Conservation (phyloP, 2,329 filamentous ascomycete genomes). For the Emergomyces pasteurianus region DNA sequence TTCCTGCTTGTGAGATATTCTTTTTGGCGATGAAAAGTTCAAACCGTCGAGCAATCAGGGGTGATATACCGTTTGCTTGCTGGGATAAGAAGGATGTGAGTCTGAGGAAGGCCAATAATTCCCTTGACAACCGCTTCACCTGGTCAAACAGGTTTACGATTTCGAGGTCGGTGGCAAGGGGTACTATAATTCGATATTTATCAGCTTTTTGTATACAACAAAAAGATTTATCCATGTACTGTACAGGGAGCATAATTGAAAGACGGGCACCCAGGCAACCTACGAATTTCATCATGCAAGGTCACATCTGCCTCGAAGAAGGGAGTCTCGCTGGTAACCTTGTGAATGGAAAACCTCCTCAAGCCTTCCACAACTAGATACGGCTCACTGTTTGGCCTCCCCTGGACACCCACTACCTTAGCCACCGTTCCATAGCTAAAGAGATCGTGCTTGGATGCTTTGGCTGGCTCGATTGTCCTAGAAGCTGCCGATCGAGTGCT, state of each 20-base stretch:
- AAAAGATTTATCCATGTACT: background rate
- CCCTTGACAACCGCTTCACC: slow-evolving; percentile 72
- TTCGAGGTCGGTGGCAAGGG: slow-evolving; percentile 46
- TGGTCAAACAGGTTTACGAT: slow-evolving; percentile 62
- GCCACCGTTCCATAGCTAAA: slow-evolving; percentile 74
- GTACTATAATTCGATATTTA: slow-evolving; percentile 15
- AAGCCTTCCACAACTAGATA: slow-evolving; percentile 78
- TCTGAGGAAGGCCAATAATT: slow-evolving; percentile 72
- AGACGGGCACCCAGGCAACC: slow-evolving; percentile 12
- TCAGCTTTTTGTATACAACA: background rate
- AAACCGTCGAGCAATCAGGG: slow-evolving; percentile 72
- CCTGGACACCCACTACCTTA: slow-evolving; percentile 67
- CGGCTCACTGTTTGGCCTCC: slow-evolving; percentile 62
- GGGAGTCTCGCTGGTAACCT: slow-evolving; percentile 62
- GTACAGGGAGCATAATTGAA: background rate
- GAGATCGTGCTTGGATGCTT: slow-evolving; percentile 57
- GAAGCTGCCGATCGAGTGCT: slow-evolving; percentile 32
- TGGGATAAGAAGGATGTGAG: slow-evolving; percentile 75
- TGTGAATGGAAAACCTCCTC: slow-evolving; percentile 62
- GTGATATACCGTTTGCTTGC: slow-evolving; percentile 58
- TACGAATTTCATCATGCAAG: slow-evolving; percentile 58
- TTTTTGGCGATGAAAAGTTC: slow-evolving; percentile 80
- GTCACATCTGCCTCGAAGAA: slow-evolving; percentile 76
- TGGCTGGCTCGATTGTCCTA: slow-evolving; percentile 45
- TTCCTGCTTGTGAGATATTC: slow-evolving; percentile 67